Base-by-base conservation (phyloP, 2,329 filamentous ascomycete species). In the Colletotrichum navitas region DNA sequence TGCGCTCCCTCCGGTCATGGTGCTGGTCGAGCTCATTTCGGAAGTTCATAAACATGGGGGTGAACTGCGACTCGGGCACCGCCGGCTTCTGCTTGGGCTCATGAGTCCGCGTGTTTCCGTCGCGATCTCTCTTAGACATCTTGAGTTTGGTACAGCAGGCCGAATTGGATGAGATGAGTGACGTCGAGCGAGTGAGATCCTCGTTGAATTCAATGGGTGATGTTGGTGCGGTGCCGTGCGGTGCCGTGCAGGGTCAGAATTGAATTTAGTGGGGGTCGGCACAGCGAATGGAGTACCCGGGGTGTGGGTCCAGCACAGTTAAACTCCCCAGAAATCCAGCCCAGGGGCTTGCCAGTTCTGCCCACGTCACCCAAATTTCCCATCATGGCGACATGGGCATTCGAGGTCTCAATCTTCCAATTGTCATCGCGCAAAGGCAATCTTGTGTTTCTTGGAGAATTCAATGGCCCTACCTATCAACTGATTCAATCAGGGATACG, bases 11-110 rank as follows among this genome's bases (percentile, higher is more conserved):
- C 21, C 96, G 91, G 82, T 98, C 96, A 81, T 99, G 94, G 80
- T 98, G 95, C 82, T 96, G 90, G 78, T 99, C 96, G 36, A 99
- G 86, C 82, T 98, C 95, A 77, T 92, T 87, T 63, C 95, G 92
- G 80, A 98, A 97, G 10, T 81, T 84, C 80, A 94, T 92, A 80
- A 99, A 99, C 88, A 98, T 94, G 75, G 91, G 82, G 73, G 90
- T 89, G 78, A 89, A 91, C 63, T 81, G 77, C 60, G 81, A 80
- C 41, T 80, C 79, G 6, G 83, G 81, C 26, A 77, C 78, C 55
- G 82, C 80, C 24, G 77, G 74, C 59, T 74, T 77, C 61, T 72
- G 73, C 63, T 71, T 76, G 49, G 72, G 74, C 73, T 76, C 76
- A 79, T 85, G 86, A 73, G 82, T 78, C 58, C 82, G 79, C 51